phyloP scores from a whole-genome alignment of 257 asterid species.

The Nicotiana otophora region DNA sequence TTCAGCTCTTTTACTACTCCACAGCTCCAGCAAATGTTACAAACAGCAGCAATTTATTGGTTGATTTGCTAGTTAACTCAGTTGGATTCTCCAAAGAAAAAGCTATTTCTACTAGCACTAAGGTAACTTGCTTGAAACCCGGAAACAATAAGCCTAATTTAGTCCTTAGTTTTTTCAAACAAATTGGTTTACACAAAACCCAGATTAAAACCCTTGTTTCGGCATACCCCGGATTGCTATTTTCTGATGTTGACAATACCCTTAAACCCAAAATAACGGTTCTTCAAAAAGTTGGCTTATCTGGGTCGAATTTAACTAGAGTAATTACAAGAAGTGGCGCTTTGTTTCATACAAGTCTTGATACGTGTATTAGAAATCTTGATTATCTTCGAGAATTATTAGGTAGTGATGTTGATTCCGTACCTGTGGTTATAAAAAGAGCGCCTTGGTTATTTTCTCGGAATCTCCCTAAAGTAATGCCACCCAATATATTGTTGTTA shows the following conservation, averaged over 20 bases:
- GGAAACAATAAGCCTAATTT: background rate
- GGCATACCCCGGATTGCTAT: conserved; percentile 3
- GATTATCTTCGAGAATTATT: conserved; percentile 14
- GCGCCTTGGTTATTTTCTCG: background rate
- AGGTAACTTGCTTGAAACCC: background rate
- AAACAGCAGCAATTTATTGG: conserved; percentile 4
- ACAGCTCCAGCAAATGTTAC: background rate
- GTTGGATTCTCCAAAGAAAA: conserved; percentile 19
- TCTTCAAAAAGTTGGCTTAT: conserved; percentile 19
- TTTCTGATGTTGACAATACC: conserved; percentile 12
- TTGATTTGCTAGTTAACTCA: conserved; percentile 1
- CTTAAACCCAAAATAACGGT: conserved; percentile 17
- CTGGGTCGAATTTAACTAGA: conserved; percentile 8
- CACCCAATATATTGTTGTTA: background rate
- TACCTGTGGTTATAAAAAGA: conserved; percentile 4
- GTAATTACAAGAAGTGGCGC: background rate
- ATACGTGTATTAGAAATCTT: background rate
- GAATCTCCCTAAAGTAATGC: background rate
- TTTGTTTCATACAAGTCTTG: background rate
- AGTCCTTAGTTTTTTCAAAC: conserved; percentile 16
- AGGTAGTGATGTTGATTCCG: conserved; percentile 14
- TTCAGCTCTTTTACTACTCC: background rate
- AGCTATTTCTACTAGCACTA: conserved; percentile 10
- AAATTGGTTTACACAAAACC: conserved; percentile 16
- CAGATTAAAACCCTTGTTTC: conserved; percentile 14